Conservation (phyloP, 805 yeast genomes). For the Yarrowia divulgata region DNA sequence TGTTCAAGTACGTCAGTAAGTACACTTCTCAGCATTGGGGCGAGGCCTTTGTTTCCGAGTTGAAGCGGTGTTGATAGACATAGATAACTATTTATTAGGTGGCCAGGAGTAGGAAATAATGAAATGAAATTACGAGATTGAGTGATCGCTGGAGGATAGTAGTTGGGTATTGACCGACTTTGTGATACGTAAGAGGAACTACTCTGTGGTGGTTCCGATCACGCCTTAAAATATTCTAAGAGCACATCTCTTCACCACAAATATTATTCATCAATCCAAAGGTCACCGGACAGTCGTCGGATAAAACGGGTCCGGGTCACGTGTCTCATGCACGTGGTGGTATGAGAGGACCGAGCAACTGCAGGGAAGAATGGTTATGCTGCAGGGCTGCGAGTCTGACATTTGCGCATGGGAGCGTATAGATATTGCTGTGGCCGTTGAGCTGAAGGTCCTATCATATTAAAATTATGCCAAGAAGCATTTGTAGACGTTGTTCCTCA, state of each 20-base stretch:
- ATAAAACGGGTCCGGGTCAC: slow-evolving; percentile 10
- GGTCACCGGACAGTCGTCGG: slow-evolving; percentile 6
- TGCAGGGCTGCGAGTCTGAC: too few relatives aligned
- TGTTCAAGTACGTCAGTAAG: slow-evolving; percentile 87
- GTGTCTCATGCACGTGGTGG: slow-evolving; percentile 27
- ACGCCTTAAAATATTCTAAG: background rate
- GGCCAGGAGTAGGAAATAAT: slow-evolving; percentile 42
- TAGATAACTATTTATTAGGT: slow-evolving; percentile 39
- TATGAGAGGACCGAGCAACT: slow-evolving; percentile 14
- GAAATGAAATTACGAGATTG: slow-evolving; percentile 14
- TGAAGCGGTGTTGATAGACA: slow-evolving; percentile 48
- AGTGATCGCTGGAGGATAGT: background rate
- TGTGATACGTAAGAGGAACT: too few relatives aligned
- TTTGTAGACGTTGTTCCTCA: too few relatives aligned
- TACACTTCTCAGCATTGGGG: slow-evolving; percentile 98
- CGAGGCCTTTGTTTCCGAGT: slow-evolving; percentile 89
- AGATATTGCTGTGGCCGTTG: too few relatives aligned
- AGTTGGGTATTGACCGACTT: too few relatives aligned
- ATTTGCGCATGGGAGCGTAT: too few relatives aligned
- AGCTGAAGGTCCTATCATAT: too few relatives aligned
- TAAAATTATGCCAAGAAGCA: too few relatives aligned
- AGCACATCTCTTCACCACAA: background rate
- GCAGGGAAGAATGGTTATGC: background rate
- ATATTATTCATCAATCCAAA: background rate
- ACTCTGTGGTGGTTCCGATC: too few relatives aligned